Conservation (phyloP, 352 stramenopile genomes). For the Pythium utonaiense region DNA sequence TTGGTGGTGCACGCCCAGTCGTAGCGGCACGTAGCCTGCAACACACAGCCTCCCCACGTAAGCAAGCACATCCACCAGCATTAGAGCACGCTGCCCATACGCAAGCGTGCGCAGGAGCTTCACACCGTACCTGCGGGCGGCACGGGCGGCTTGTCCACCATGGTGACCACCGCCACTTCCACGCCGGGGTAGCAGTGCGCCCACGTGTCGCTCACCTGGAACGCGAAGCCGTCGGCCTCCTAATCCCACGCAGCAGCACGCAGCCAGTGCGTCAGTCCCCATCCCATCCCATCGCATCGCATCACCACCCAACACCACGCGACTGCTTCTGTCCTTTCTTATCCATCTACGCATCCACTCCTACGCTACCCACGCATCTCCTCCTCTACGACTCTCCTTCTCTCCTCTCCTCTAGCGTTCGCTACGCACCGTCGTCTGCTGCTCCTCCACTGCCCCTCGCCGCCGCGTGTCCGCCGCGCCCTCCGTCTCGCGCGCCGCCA, state of each 20-base stretch:
- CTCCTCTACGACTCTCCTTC: too few species aligned
- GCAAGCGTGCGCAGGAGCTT: too few species aligned
- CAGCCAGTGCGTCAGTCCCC: too few species aligned
- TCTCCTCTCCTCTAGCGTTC: too few species aligned
- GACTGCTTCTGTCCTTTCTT: not conserved
- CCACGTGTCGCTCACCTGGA: slow-evolving; percentile 45
- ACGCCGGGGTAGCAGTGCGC: slow-evolving; percentile 49
- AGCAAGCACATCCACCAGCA: too few species aligned
- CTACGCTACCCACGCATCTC: not conserved
- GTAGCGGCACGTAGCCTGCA: slow-evolving; percentile 57
- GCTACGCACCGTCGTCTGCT: not conserved
- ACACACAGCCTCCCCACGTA: too few species aligned
- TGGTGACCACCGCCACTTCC: slow-evolving; percentile 56
- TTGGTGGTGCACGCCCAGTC: slow-evolving; percentile 39
- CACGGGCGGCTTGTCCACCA: slow-evolving; percentile 42
- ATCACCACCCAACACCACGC: not conserved
- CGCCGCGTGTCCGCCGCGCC: not conserved
- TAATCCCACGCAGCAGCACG: slow-evolving; percentile 1
- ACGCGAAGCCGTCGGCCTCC: slow-evolving; percentile 10
- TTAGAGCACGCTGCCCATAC: too few species aligned
- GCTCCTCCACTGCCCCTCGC: not conserved
- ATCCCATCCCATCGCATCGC: too few species aligned
- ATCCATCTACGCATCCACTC: not conserved
- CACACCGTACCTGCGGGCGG: slow-evolving; percentile 58
- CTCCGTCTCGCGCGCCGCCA: not conserved